Percentiles rank a stretch among this genome's conserved stretches.
These are phyloP conservation scores for Onygenales sp. DNA, from an alignment of 2,329 filamentous ascomycete genomes.

Conservation along the genomic window DNA sequence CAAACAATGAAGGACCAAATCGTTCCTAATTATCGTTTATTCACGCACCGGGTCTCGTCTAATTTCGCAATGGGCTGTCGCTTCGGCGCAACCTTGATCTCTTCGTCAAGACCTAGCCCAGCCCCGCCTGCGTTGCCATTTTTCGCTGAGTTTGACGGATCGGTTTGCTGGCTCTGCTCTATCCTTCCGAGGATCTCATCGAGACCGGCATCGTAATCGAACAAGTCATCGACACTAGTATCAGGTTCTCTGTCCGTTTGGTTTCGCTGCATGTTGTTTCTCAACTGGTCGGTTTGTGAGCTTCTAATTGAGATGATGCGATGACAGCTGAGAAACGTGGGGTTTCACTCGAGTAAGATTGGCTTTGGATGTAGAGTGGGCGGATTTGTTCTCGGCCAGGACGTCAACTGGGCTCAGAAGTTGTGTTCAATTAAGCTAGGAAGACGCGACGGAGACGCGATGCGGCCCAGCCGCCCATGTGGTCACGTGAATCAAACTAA, in stretches of 20 bases:
- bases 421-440: neutral
- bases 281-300: too few relatives aligned
- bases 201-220: constrained; percentile 62
- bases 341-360: neutral
- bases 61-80: constrained; percentile 72
- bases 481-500: neutral
- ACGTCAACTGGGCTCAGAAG: neutral
- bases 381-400: neutral
- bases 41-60: constrained; percentile 61
- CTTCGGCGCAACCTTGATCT: constrained; percentile 72
- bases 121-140: constrained; percentile 33
- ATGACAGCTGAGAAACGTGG: neutral
- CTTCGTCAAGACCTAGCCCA: constrained; percentile 71
- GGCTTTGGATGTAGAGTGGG: neutral
- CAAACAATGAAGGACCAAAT: constrained; percentile 4
- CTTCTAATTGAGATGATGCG: too few relatives aligned
- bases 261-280: too few relatives aligned
- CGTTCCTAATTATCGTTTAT: neutral
- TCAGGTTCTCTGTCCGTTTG: too few relatives aligned
- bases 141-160: constrained; percentile 14
- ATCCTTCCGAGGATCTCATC: constrained; percentile 40
- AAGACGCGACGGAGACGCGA: neutral
- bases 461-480: neutral
- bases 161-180: constrained; percentile 14
- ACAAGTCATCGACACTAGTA: constrained; percentile 50